Conservation (phyloP, 768 basidiomycete genomes). For the Russula compacta region DNA sequence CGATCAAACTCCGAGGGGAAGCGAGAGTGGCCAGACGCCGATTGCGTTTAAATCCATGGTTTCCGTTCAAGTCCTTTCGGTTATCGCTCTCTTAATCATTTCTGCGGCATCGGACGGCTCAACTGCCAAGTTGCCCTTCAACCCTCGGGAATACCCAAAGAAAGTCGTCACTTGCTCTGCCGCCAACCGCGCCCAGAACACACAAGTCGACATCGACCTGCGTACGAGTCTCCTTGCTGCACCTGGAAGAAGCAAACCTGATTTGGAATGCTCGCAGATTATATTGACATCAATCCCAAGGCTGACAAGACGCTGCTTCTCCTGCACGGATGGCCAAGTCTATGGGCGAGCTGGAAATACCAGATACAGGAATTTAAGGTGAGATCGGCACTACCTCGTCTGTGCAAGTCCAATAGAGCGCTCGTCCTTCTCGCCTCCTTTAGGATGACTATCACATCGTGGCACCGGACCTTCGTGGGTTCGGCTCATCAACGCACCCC, state of each 20-base stretch:
- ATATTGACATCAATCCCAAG: conserved; percentile 51
- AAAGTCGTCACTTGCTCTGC: conserved; percentile 13
- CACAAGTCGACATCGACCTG: conserved; percentile 7
- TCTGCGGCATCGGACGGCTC: background rate
- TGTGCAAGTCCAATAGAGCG: background rate
- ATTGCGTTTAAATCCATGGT: background rate
- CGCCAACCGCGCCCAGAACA: conserved; percentile 12
- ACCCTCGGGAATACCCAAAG: conserved; percentile 14
- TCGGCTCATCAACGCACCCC: conserved; percentile 58
- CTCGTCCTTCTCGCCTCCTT: background rate
- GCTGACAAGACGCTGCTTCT: conserved; percentile 48
- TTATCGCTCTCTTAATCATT: background rate
- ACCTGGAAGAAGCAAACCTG: background rate
- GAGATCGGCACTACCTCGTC: background rate
- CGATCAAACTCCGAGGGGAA: background rate
- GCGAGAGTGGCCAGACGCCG: too few relatives aligned
- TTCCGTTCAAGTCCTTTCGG: background rate
- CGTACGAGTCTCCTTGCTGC: background rate
- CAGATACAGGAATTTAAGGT: conserved; percentile 64
- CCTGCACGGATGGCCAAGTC: conserved; percentile 73
- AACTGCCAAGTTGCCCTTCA: background rate
- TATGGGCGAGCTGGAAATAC: conserved; percentile 68
- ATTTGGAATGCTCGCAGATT: conserved; percentile 23
- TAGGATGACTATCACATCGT: conserved; percentile 56
- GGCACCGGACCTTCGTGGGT: conserved; percentile 58